A percentile compares a stretch with the other conserved stretches of the same genome.
phyloP scores from a whole-genome alignment of 2,329 filamentous ascomycete species.

The Bipolaris sorokiniana region DNA sequence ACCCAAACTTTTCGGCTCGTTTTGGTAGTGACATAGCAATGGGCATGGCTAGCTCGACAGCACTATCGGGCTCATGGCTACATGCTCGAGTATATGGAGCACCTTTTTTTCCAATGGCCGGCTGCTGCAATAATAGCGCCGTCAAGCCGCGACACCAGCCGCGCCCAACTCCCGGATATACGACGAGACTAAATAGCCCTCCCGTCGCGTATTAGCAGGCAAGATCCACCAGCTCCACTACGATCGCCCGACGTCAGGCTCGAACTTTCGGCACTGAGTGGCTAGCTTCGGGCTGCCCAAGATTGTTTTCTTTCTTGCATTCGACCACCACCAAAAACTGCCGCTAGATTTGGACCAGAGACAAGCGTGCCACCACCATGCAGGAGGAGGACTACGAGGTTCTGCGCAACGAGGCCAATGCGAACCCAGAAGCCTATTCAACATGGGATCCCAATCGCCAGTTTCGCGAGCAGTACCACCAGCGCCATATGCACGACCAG shows the following conservation, averaged over 20 bases:
- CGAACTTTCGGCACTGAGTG: not conserved
- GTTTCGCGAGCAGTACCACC: constrained; percentile 34
- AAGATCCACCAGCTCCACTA: constrained; percentile 13
- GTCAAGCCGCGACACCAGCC: not conserved
- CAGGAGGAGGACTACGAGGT: constrained; percentile 41
- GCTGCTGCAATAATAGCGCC: not conserved
- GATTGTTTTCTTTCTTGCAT: not conserved
- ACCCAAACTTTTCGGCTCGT: not conserved
- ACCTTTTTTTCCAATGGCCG: not conserved
- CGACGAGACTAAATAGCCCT: constrained; percentile 5
- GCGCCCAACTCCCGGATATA: constrained; percentile 5
- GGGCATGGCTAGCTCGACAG: not conserved
- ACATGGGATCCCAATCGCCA: constrained; percentile 39
- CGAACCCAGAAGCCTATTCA: constrained; percentile 34
- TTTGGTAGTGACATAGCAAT: not conserved
- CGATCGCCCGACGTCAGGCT: constrained; percentile 15
- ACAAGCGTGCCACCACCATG: constrained; percentile 23
- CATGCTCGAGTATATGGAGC: not conserved
- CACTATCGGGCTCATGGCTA: not conserved
- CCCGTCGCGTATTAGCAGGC: constrained; percentile 5
- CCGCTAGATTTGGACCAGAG: not conserved
- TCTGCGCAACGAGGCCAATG: constrained; percentile 38
- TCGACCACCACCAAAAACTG: not conserved
- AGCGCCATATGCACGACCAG: constrained; percentile 29
- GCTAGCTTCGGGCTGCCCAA: not conserved